phyloP scores from a whole-genome alignment of 2,329 filamentous ascomycete genomes.

The Fusarium solani-melongenae region DNA sequence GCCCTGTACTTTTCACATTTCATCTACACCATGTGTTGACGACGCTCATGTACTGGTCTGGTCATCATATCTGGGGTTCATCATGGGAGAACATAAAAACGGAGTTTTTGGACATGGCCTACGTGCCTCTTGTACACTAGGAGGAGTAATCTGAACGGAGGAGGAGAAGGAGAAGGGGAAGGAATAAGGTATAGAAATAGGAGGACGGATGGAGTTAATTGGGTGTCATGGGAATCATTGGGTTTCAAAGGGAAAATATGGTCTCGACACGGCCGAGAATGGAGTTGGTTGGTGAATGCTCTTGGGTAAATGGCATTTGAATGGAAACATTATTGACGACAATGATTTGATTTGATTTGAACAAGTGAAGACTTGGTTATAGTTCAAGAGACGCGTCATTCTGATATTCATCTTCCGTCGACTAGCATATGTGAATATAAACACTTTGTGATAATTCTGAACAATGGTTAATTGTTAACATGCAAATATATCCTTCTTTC shows the following conservation, averaged over 20 bases:
- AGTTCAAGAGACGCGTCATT: not conserved
- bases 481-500: not conserved
- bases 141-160: not conserved
- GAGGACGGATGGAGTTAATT: not conserved
- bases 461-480: not conserved
- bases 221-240: not conserved
- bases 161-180: not conserved
- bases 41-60: slow-evolving; percentile 38
- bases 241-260: not conserved
- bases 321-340: not conserved
- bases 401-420: not conserved
- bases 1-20: slow-evolving; percentile 23
- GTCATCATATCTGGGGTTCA: slow-evolving; percentile 9
- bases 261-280: not conserved
- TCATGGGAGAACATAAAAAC: slow-evolving; percentile 24
- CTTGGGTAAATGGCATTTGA: not conserved
- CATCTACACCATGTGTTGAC: slow-evolving; percentile 18
- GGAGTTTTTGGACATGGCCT: not conserved
- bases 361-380: not conserved
- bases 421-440: not conserved
- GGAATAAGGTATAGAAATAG: not conserved
- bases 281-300: not conserved
- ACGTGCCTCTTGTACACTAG: slow-evolving; percentile 22
- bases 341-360: not conserved
- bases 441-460: not conserved